phyloP scores from a whole-genome alignment of 441 rosid genomes.

The Omphalea diandra region DNA sequence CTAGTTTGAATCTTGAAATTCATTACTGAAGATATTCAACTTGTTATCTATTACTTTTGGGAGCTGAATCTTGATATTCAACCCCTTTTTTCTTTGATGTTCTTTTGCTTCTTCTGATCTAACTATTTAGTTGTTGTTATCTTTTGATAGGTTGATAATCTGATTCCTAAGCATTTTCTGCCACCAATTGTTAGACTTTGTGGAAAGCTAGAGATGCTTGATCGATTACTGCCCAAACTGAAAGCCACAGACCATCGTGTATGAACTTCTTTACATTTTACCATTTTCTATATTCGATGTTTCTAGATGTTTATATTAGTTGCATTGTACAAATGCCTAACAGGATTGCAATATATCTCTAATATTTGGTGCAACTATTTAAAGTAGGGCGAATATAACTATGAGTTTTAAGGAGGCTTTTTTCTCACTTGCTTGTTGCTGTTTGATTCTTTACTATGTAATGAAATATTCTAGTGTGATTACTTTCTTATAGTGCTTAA shows the following conservation, averaged over 20 bases:
- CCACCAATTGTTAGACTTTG: constrained; percentile 80
- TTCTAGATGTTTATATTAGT: constrained; percentile 6
- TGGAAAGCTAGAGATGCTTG: constrained; percentile 99
- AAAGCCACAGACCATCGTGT: constrained; percentile 97
- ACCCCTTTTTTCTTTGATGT: background rate
- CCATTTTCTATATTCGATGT: background rate
- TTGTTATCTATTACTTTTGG: constrained; percentile 1
- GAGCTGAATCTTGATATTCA: constrained; percentile 13
- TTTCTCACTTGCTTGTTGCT: background rate
- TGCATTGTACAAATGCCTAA: constrained; percentile 4
- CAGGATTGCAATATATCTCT: background rate
- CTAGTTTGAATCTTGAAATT: constrained; percentile 16
- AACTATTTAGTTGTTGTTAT: constrained; percentile 20
- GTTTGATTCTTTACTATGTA: background rate
- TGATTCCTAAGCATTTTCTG: constrained; percentile 82
- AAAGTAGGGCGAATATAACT: background rate
- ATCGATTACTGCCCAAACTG: constrained; percentile 84
- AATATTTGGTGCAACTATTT: background rate
- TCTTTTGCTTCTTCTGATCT: constrained; percentile 14
- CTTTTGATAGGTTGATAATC: constrained; percentile 66
- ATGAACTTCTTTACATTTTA: constrained; percentile 29
- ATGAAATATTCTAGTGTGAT: background rate
- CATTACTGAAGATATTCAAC: background rate
- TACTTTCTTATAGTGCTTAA: background rate
- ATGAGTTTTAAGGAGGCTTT: background rate